Percentiles rank a stretch among this genome's conserved stretches.
phyloP scores from a whole-genome alignment of 192 early-diverging fungal genomes.

The Backusella morwellensis region DNA sequence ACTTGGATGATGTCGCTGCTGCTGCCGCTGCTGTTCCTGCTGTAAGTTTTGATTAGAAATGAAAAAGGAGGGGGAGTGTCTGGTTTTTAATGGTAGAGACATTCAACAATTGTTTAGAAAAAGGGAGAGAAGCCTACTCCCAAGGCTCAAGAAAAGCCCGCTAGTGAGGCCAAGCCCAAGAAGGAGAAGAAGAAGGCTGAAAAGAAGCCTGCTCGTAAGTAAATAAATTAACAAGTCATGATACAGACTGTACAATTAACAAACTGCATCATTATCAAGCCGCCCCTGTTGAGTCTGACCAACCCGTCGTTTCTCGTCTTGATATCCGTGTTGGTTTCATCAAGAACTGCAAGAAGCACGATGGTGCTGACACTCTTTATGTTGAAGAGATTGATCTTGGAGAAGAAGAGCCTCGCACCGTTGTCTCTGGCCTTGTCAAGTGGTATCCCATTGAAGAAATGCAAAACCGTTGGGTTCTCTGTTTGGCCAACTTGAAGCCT shows the following conservation, averaged over 20 bases:
- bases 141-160: slow-evolving; percentile 25
- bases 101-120: not conserved
- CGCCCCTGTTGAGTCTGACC: slow-evolving; percentile 47
- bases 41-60: slow-evolving; percentile 2
- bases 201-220: slow-evolving; percentile 48
- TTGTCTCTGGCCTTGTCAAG: slow-evolving; percentile 92
- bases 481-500: slow-evolving; percentile 95
- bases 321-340: slow-evolving; percentile 95
- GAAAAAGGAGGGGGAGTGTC: not conserved
- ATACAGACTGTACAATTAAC: not conserved
- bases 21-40: slow-evolving; percentile 23
- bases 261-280: not conserved
- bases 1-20: slow-evolving; percentile 44
- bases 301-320: slow-evolving; percentile 68
- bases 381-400: slow-evolving; percentile 94
- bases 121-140: slow-evolving; percentile 22
- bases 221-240: not conserved
- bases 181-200: slow-evolving; percentile 62
- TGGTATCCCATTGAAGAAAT: slow-evolving; percentile 91
- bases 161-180: slow-evolving; percentile 45
- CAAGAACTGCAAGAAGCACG: slow-evolving; percentile 78
- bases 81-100: not conserved
- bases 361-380: slow-evolving; percentile 95
- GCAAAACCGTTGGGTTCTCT: slow-evolving; percentile 63
- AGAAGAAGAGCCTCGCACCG: slow-evolving; percentile 86